Conservation (phyloP, 2,329 filamentous ascomycete genomes). For the Beauveria medogensis region DNA sequence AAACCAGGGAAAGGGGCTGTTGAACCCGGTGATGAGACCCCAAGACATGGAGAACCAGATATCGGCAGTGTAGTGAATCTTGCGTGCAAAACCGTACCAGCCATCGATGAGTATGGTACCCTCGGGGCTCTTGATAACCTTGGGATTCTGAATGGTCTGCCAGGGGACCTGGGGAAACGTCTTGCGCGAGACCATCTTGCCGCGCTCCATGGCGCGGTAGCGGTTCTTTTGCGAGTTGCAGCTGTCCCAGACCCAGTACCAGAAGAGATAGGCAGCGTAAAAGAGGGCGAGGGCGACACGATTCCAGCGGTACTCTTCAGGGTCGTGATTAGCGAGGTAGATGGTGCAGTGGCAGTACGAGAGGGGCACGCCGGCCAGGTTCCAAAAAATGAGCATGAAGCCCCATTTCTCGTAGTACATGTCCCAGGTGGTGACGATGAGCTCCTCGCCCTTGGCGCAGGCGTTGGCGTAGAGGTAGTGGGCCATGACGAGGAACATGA, state of each 20-base stretch:
- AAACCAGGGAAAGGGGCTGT: conserved; percentile 82
- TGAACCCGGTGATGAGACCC: conserved; percentile 44
- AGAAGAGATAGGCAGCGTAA: conserved; percentile 65
- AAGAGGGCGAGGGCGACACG: conserved; percentile 56
- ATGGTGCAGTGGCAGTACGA: conserved; percentile 92
- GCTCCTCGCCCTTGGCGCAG: conserved; percentile 85
- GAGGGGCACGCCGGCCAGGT: conserved; percentile 81
- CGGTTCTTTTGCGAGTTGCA: conserved; percentile 91
- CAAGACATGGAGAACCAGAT: conserved; percentile 41
- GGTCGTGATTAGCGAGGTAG: conserved; percentile 77
- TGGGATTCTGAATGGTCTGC: conserved; percentile 42
- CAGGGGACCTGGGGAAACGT: conserved; percentile 89
- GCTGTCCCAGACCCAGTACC: conserved; percentile 90
- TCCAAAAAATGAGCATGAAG: conserved; percentile 98
- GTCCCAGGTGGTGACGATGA: conserved; percentile 86
- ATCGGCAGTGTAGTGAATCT: conserved; percentile 44
- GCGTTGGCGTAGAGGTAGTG: conserved; percentile 90
- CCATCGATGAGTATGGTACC: conserved; percentile 76
- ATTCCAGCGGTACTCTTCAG: conserved; percentile 70
- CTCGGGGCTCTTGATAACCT: conserved; percentile 55
- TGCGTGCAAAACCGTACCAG: conserved; percentile 72
- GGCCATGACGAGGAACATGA: conserved; percentile 76
- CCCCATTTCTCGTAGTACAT: conserved; percentile 98
- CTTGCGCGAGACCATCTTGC: conserved; percentile 60
- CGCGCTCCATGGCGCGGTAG: conserved; percentile 73